Evolutionary conservation across 331 rosid species (phyloP).

Genomic region (Spiraea crenata): DNA sequence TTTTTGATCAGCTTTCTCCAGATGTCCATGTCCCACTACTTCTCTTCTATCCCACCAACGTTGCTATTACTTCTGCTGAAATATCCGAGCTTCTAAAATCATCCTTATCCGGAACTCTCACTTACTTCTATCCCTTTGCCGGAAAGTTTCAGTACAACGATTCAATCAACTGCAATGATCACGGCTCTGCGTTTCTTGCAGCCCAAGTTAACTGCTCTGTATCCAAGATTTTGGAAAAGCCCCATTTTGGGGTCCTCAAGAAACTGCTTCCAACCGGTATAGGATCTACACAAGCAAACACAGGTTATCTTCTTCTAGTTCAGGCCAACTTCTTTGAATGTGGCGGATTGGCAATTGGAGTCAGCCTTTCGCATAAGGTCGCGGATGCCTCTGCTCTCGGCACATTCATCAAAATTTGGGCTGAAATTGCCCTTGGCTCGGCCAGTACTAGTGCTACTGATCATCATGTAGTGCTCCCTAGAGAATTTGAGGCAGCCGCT

Average conservation of each 20-base stretch:
- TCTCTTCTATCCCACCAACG: not conserved
- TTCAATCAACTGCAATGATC: conserved; percentile 1
- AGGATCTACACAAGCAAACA: no score
- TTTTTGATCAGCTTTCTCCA: conserved; percentile 22
- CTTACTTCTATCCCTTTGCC: conserved; percentile 23
- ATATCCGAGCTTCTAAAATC: conserved; percentile 1
- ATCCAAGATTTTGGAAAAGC: not conserved
- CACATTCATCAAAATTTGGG: not conserved
- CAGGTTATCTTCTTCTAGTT: not conserved
- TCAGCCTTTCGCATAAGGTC: not conserved
- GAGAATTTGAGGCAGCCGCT: not conserved
- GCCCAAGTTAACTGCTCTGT: not conserved
- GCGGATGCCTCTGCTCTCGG: not conserved
- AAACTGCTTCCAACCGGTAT: not conserved
- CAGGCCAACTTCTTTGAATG: not conserved
- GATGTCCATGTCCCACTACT: conserved; percentile 9
- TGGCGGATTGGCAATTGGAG: not conserved
- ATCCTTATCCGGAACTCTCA: conserved; percentile 9
- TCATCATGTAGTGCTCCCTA: not conserved
- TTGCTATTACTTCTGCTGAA: not conserved
- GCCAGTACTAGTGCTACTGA: not conserved
- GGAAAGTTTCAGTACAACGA: conserved; percentile 7
- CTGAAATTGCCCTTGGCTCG: not conserved
- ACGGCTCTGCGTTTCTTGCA: not conserved
- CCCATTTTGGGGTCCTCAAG: not conserved